A percentile compares a stretch with the other conserved stretches of the same genome.
phyloP scores from a whole-genome alignment of 2,329 filamentous ascomycete species.

The Samsoniella hepiali region DNA sequence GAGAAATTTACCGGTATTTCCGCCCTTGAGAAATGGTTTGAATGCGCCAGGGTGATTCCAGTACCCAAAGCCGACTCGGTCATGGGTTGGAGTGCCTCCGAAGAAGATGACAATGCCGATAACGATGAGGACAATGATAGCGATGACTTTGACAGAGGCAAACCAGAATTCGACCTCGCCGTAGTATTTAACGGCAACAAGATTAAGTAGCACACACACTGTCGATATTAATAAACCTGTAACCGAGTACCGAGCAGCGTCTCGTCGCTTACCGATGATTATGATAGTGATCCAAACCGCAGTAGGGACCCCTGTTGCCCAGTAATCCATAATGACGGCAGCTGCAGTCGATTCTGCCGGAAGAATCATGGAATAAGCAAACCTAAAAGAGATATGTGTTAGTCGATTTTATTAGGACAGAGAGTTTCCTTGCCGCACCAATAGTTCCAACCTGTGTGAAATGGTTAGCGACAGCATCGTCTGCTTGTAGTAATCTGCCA shows the following conservation, averaged over 20 bases:
- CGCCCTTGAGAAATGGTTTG: slow-evolving; percentile 55
- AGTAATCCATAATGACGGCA: slow-evolving; percentile 34
- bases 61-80: slow-evolving; percentile 64
- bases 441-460: slow-evolving; percentile 35
- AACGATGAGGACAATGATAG: slow-evolving; percentile 51
- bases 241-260: too few relatives aligned
- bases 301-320: slow-evolving; percentile 32
- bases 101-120: slow-evolving; percentile 64
- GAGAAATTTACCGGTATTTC: slow-evolving; percentile 61
- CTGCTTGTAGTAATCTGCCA: neutral
- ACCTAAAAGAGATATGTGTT: neutral
- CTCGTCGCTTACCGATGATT: slow-evolving; percentile 24
- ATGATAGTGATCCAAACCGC: slow-evolving; percentile 42
- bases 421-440: slow-evolving; percentile 24
- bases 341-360: slow-evolving; percentile 32
- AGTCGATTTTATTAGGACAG: neutral
- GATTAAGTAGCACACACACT: slow-evolving; percentile 30
- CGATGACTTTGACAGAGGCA: slow-evolving; percentile 43
- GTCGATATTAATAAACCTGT: neutral
- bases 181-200: slow-evolving; percentile 28
- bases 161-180: slow-evolving; percentile 42
- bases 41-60: slow-evolving; percentile 65
- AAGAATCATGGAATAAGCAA: slow-evolving; percentile 18
- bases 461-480: neutral
- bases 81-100: slow-evolving; percentile 67